phyloP scores from a whole-genome alignment of 208 protist genomes.

The Tritrichomonas foetus region DNA sequence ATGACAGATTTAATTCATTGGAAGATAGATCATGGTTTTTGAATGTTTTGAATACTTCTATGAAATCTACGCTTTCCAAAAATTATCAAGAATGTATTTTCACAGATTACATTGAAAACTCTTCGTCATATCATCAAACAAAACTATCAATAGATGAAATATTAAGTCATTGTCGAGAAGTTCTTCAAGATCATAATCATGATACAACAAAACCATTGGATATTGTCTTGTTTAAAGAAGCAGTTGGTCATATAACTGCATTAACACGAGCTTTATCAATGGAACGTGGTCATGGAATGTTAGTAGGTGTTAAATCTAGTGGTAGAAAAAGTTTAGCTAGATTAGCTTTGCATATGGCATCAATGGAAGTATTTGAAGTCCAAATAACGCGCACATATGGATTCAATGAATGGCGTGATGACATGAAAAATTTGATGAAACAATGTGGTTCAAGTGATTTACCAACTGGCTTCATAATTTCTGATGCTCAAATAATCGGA shows the following conservation, averaged over 20 bases:
- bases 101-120: slow-evolving; percentile 42
- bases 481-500: slow-evolving; percentile 84
- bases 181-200: slow-evolving; percentile 79
- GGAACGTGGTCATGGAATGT: slow-evolving; percentile 79
- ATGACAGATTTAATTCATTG: slow-evolving; percentile 82
- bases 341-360: slow-evolving; percentile 80
- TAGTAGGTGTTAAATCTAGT: slow-evolving; percentile 87
- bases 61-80: slow-evolving; percentile 38
- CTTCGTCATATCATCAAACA: slow-evolving; percentile 39
- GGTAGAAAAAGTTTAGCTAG: slow-evolving; percentile 86
- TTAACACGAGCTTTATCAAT: slow-evolving; percentile 86
- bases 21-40: slow-evolving; percentile 77
- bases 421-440: slow-evolving; percentile 59
- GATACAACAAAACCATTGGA: slow-evolving; percentile 73
- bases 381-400: slow-evolving; percentile 61
- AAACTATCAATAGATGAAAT: background rate
- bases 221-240: slow-evolving; percentile 93
- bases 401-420: slow-evolving; percentile 65
- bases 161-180: slow-evolving; percentile 59
- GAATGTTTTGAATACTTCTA: slow-evolving; percentile 39
- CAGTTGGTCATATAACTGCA: slow-evolving; percentile 81
- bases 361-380: slow-evolving; percentile 42
- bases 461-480: slow-evolving; percentile 83
- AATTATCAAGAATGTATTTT: slow-evolving; percentile 43
- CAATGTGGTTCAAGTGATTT: slow-evolving; percentile 71